These are phyloP conservation scores for Trichoderma asperelloides DNA, from an alignment of 495 filamentous ascomycete genomes.

Conservation along the genomic window DNA sequence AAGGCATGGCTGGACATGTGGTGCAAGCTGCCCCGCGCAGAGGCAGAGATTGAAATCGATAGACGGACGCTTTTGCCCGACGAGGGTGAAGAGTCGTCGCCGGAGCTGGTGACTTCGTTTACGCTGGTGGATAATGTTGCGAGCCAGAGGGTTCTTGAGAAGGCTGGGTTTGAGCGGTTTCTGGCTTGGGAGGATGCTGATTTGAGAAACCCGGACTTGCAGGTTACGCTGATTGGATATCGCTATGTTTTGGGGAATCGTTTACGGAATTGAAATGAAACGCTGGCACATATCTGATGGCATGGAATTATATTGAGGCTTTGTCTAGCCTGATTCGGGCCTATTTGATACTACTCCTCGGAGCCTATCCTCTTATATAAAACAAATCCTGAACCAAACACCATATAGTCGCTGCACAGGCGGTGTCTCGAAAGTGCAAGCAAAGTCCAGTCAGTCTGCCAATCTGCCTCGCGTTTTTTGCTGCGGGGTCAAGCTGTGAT, in stretches of 20 bases:
- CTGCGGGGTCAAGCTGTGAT: too few species aligned
- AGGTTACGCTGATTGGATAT: not conserved
- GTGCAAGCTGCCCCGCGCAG: slow-evolving; percentile 29
- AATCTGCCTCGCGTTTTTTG: too few species aligned
- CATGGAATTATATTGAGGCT: too few species aligned
- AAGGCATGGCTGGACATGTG: slow-evolving; percentile 28
- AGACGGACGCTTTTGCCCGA: not conserved
- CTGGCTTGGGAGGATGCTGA: slow-evolving; percentile 21
- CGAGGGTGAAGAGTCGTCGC: slow-evolving; percentile 13
- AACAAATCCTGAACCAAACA: too few species aligned
- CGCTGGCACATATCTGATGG: too few species aligned
- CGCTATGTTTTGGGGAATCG: not conserved
- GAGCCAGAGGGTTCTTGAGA: slow-evolving; percentile 31
- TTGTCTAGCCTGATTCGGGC: too few species aligned
- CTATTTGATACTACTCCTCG: too few species aligned
- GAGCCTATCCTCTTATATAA: too few species aligned
- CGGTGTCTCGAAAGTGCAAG: too few species aligned
- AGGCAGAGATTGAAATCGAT: slow-evolving; percentile 19
- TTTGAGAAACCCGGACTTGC: not conserved
- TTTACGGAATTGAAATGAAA: not conserved
- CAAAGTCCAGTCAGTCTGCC: too few species aligned
- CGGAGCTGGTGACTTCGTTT: slow-evolving; percentile 27
- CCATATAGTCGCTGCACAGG: too few species aligned
- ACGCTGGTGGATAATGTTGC: slow-evolving; percentile 22
- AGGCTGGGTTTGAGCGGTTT: slow-evolving; percentile 29